These are phyloP conservation scores for Meyerozyma carpophila DNA, from an alignment of 1,139 yeast genomes.

Conservation along the genomic window DNA sequence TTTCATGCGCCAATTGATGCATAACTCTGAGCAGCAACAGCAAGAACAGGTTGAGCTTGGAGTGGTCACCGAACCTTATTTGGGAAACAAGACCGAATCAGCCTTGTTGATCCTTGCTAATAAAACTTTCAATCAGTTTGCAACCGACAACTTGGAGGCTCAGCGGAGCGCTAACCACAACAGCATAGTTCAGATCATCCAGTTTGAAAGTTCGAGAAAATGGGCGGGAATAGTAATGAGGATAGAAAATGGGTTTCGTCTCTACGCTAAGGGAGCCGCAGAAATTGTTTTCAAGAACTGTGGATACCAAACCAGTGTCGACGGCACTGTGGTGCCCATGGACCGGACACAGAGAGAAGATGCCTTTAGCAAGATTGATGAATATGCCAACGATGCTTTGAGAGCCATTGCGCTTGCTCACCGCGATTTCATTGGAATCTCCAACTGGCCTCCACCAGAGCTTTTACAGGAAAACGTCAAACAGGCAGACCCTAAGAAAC, in stretches of 20 bases:
- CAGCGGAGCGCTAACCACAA: slow-evolving; percentile 31
- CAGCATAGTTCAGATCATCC: slow-evolving; percentile 63
- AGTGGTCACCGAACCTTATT: slow-evolving; percentile 49
- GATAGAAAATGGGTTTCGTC: slow-evolving; percentile 46
- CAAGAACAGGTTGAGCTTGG: slow-evolving; percentile 16
- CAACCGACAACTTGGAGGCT: slow-evolving; percentile 30
- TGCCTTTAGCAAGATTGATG: slow-evolving; percentile 45
- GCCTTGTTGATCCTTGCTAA: slow-evolving; percentile 74
- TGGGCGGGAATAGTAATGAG: slow-evolving; percentile 82
- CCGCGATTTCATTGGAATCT: slow-evolving; percentile 49
- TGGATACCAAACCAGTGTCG: slow-evolving; percentile 27
- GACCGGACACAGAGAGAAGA: slow-evolving; percentile 28
- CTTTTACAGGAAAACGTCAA: slow-evolving; percentile 21
- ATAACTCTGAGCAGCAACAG: slow-evolving; percentile 9
- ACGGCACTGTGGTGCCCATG: slow-evolving; percentile 23
- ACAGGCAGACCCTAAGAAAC: slow-evolving; percentile 44
- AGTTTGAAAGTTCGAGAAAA: slow-evolving; percentile 89
- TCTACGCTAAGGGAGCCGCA: slow-evolving; percentile 89
- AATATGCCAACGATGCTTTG: slow-evolving; percentile 69
- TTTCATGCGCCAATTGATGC: slow-evolving; percentile 12
- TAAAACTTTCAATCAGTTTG: slow-evolving; percentile 45
- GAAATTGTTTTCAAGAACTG: slow-evolving; percentile 74
- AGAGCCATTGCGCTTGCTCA: slow-evolving; percentile 86
- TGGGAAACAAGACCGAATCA: slow-evolving; percentile 93
- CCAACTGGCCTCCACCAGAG: slow-evolving; percentile 63